Base-by-base conservation (phyloP, 495 filamentous ascomycete genomes). In the Corynascus novoguineensis region DNA sequence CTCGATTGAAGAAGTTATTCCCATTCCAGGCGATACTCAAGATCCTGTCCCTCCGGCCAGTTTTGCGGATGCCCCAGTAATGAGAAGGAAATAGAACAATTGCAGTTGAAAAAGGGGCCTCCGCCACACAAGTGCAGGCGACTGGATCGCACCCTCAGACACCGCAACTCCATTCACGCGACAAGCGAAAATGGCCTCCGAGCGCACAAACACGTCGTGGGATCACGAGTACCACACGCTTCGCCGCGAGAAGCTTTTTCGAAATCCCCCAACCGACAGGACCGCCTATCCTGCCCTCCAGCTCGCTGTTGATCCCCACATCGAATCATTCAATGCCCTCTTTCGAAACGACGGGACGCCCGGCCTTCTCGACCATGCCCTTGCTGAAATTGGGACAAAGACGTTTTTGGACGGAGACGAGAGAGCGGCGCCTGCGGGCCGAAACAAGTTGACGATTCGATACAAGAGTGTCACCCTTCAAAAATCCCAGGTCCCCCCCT, bases 271-370 rank as follows among this genome's bases (percentile, higher is more conserved):
- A 1, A 86, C 81, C 64, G 90, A 97, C 64, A 83, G 81, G 46
- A 87, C 90, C 14, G 89, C 93, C 50, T 97, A 93, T 68, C 93
- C 93, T 4, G 81, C 88, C 12, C 80, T 98, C 44, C 85, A 89
- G 46, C 83, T 81, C 38, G 88, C 92, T 2, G 83, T 96, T 58
- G 78, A 85, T 56, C 93, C 93, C 31, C 93, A 98, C 69, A 84
- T 96, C 67, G 84, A 96, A 60, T 92, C 93, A 9, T 97, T 97
- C 83, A 95, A 98, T 77, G 86, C 88, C n/a, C 75, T 96, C 37
- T 90, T 96, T 64, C 84, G 84, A 14, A 75, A 73, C 63, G 65
- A 72, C 57, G 79, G 74, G 60, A 79, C 81, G 60, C 73, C 78
- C 42, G 82, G 85, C 42, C 78, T 95, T 24, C 72, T 98, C 41